Evolutionary conservation across 225 moss, liverwort and hornwort genomes (phyloP).

Genomic region (Neckera pumila): DNA sequence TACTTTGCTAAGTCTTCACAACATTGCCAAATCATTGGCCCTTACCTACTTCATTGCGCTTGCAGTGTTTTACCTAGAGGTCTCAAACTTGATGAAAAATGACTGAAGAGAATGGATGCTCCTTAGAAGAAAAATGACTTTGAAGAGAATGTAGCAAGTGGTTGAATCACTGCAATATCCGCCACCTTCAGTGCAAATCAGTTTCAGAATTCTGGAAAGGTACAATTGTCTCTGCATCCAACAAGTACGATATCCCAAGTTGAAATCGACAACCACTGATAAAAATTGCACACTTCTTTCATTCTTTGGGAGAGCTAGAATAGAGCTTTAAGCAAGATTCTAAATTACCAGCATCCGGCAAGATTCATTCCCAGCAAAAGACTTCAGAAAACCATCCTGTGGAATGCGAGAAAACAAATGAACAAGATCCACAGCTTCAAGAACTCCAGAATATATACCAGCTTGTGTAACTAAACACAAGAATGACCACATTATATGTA

Average conservation of each 20-base stretch:
- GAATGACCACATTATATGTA: not conserved
- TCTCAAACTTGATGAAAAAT: not conserved
- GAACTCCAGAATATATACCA: not conserved
- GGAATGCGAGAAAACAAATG: not conserved
- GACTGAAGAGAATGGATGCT: not conserved
- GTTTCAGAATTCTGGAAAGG: not conserved
- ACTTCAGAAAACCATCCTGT: not conserved
- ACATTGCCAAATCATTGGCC: not conserved
- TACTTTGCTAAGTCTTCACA: not conserved
- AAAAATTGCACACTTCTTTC: not conserved
- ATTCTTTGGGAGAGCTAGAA: not conserved
- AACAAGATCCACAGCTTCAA: not conserved
- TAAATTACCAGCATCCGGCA: not conserved
- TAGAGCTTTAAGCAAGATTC: not conserved
- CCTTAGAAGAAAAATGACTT: not conserved
- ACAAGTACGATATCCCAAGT: not conserved
- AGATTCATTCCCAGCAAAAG: not conserved
- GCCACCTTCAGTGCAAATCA: too few relatives aligned
- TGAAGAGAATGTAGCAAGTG: not conserved
- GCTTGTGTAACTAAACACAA: not conserved
- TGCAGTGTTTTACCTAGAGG: not conserved
- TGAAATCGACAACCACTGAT: not conserved
- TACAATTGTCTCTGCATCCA: not conserved
- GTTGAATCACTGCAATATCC: not conserved
- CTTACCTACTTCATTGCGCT: not conserved